Conservation (phyloP, 257 asterid genomes). For the Striga asiatica region DNA sequence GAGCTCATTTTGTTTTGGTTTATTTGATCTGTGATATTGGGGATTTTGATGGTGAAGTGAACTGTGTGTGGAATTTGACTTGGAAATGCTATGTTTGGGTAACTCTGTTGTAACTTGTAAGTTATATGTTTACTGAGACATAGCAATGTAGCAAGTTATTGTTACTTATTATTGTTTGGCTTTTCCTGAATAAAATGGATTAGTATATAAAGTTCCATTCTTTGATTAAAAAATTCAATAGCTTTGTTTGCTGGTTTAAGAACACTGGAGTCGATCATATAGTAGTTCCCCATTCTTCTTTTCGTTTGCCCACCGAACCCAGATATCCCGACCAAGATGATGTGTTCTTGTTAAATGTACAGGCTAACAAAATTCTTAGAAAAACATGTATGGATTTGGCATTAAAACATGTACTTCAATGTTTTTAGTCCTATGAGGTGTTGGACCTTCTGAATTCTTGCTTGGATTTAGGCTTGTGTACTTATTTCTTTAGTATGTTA, state of each 20-base stretch:
- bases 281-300: not conserved
- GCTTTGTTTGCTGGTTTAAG: too few relatives aligned
- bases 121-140: conserved; percentile 3
- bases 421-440: too few relatives aligned
- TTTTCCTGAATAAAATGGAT: too few relatives aligned
- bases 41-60: conserved; percentile 1
- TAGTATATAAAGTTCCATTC: too few relatives aligned
- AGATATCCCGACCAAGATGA: not conserved
- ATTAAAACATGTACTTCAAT: too few relatives aligned
- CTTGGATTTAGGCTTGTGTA: too few relatives aligned
- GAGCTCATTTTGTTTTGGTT: not conserved
- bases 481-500: too few relatives aligned
- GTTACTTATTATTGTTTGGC: not conserved
- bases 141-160: not conserved
- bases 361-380: not conserved
- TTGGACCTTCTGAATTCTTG: too few relatives aligned
- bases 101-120: not conserved
- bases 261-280: not conserved
- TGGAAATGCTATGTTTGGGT: not conserved
- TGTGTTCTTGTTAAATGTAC: not conserved
- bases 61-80: not conserved
- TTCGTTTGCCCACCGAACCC: not conserved
- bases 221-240: too few relatives aligned
- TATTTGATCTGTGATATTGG: not conserved
- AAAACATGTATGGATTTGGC: too few relatives aligned